Evolutionary conservation across 2,329 filamentous ascomycete species (phyloP), one percentile per base, ranked within the genome.

Genomic region (Paecilomyces variotii): DNA sequence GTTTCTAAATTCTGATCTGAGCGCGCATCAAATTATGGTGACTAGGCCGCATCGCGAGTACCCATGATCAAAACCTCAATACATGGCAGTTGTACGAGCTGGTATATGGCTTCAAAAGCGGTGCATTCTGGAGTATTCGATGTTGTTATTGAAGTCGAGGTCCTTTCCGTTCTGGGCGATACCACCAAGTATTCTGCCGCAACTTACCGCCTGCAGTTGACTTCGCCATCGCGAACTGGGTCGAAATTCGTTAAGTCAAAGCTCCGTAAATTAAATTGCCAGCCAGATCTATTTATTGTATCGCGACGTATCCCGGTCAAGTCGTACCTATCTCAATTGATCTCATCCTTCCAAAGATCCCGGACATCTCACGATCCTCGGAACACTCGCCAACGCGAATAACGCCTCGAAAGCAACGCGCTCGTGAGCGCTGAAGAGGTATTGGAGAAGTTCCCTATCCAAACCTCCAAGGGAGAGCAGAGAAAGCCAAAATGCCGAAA

Each of bases 401-500:
- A 45, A 24, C 39, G 39, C n/a, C 2, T 7, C 39, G 9, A 2
- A 30, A 54, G n/a, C 54, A 11, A 55, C 32, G 54, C 54, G 54
- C 54, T 39, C 25, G 35, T 39, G 32, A 49, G 54, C 54, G 54
- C 54, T 45, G 54, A 9, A 35, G 35, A 35, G 54, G n/a, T 55
- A 24, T 24, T 14, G 32, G 53, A 32, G 54, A 56, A 14, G 11
- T 14, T 32, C 14, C 9, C 24, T 27, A 14, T 28, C 34, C 30
- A 56, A 10, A 26, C 34, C 30, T 39, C 24, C 30, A 26, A 14
- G 24, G 25, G 27, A 26, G 24, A 14, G 34, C 11, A 56, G 24
- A 24, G 35, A 14, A 14, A 30, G 26, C 63, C 80, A 89, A 82
- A 64, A 93, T 94, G 90, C 90, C 89, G 60, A 93, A 93, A 83